Base-by-base conservation (phyloP, 345 rosid species). In the Salix koriyanagi region DNA sequence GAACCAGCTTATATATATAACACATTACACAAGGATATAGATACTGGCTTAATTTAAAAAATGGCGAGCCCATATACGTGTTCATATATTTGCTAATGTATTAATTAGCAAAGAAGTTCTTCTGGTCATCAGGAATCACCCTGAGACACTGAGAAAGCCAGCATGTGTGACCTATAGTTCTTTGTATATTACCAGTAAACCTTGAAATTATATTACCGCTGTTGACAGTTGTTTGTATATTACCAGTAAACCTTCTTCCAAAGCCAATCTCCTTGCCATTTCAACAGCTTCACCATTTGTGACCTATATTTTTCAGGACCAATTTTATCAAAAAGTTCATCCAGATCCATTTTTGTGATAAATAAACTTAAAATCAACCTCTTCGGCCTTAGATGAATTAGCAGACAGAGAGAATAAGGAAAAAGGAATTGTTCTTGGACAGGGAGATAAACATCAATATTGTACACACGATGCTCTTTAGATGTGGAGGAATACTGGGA, bases 241-340 rank as follows among this genome's bases (percentile, higher is more conserved):
- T 93, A 93, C 99, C 97, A 93, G 91, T 72, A 95, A 84, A 21
- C 97, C 99, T 87, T 95, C 99, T 78, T 93, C 96, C 84, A 89
- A 80, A 19, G 97, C 97, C 80, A 95, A 78, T 82, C 89, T 90
- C 85, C 97, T 91, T 14, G 97, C 96, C 97, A 93, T 90, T 80
- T 89, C 91, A 81, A 95, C 85, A 46, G 99, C 96, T 84, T 90
- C 97, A 65, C 81, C 91, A 77, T 80, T 91, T 75, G 94, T 87
- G 65, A 93, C 90, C 98, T 91, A 75, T 80, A 88, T 30, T 73
- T 76, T 71, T 2, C 18, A 14, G 69, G 6, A 1, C 13, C 11
- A 41, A 10, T 41, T 39, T 41, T 41, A 73, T 71, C 61, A 60
- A 34, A 36, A 62, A 23, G 30, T 36, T 25, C 69, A 69, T 44